These are phyloP conservation scores for Adansonia grandidieri DNA, from an alignment of 441 rosid species.

Conservation along the genomic window DNA sequence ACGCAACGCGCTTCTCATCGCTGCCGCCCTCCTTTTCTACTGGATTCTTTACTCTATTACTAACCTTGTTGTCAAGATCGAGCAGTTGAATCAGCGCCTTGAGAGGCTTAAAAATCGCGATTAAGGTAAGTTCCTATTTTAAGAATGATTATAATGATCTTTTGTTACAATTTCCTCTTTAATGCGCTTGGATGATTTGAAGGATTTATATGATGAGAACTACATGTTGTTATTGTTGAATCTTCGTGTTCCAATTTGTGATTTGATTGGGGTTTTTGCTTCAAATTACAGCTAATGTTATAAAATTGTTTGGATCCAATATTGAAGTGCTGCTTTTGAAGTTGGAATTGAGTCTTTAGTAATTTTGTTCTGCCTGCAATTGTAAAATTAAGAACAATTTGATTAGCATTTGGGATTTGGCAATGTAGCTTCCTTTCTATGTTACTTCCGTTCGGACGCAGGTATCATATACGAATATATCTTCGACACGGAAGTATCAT, in stretches of 20 bases:
- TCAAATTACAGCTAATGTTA: no score
- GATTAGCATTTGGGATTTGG: neutral
- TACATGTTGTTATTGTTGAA: neutral
- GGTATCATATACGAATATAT: no score
- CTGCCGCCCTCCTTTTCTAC: slow-evolving; percentile 75
- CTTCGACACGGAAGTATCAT: no score
- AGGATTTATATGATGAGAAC: neutral
- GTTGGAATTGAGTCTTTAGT: neutral
- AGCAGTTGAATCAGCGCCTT: slow-evolving; percentile 72
- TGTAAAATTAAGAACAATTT: neutral
- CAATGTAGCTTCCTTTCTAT: no score
- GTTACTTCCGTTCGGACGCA: no score
- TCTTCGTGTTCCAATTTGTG: neutral
- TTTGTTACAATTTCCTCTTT: neutral
- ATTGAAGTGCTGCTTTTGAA: neutral
- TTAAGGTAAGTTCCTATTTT: no score
- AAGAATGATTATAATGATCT: neutral
- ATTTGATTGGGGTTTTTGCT: neutral
- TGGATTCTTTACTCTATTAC: slow-evolving; percentile 87
- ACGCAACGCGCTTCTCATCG: slow-evolving; percentile 80
- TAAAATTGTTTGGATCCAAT: neutral
- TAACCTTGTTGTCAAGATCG: slow-evolving; percentile 66
- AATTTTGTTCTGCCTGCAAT: neutral
- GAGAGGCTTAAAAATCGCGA: slow-evolving; percentile 71
- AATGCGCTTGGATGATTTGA: neutral